Evolutionary conservation across 805 yeast species (phyloP).

Genomic region (Ogataea paraovalis): DNA sequence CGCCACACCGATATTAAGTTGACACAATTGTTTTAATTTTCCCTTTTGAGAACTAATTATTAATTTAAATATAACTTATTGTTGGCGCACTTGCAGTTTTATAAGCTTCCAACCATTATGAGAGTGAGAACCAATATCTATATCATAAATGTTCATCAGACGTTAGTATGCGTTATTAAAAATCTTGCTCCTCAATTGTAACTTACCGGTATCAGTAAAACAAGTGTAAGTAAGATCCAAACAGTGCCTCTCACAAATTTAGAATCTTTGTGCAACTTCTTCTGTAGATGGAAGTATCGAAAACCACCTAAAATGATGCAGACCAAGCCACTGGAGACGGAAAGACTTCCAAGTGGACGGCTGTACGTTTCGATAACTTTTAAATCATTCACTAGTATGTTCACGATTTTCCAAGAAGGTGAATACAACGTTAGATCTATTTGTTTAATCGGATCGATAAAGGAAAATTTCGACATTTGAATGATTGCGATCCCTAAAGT

Average conservation of each 20-base stretch:
- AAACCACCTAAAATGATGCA: constrained; percentile 40
- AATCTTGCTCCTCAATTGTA: too few relatives aligned
- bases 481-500: constrained; percentile 52
- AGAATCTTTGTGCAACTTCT: constrained; percentile 32
- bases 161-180: not conserved
- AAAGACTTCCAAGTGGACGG: constrained; percentile 27
- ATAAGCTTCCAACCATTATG: not conserved
- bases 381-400: constrained; percentile 8
- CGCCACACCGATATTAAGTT: too few relatives aligned
- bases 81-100: not conserved
- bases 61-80: not conserved
- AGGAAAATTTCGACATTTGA: constrained; percentile 43
- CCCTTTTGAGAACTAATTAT: too few relatives aligned
- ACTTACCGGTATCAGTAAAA: constrained; percentile 34
- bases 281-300: constrained; percentile 44
- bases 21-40: too few relatives aligned
- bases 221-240: constrained; percentile 39
- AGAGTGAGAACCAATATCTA: not conserved
- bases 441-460: constrained; percentile 11
- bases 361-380: constrained; percentile 13
- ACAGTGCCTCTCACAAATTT: constrained; percentile 26
- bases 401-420: not conserved
- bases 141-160: not conserved
- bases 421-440: constrained; percentile 1
- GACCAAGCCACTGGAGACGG: constrained; percentile 40